phyloP scores from a whole-genome alignment of 495 filamentous ascomycete genomes.

The Penicillium chermesinum region DNA sequence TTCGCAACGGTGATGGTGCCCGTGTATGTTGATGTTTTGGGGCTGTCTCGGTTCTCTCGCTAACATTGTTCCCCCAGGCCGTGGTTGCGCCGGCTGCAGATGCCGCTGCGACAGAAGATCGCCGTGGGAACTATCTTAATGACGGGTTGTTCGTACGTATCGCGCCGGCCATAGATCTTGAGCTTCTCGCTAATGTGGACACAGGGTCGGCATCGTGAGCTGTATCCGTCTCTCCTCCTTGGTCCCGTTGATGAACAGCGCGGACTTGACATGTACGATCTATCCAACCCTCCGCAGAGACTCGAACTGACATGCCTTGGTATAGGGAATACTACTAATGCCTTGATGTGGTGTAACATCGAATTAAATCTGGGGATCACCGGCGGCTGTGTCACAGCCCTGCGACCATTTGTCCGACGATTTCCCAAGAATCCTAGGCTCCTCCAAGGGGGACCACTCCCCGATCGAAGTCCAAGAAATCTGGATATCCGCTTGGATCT shows the following conservation, averaged over 20 bases:
- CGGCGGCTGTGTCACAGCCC: constrained; percentile 31
- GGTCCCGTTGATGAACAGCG: constrained; percentile 17
- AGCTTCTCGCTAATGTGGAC: background rate
- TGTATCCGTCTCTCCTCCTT: constrained; percentile 28
- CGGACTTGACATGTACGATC: constrained; percentile 26
- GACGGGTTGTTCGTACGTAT: constrained; percentile 29
- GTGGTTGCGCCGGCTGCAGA: constrained; percentile 31
- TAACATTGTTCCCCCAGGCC: constrained; percentile 15
- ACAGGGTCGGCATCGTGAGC: constrained; percentile 31
- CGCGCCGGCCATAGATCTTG: background rate
- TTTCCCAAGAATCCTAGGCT: constrained; percentile 32
- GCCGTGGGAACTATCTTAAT: constrained; percentile 23
- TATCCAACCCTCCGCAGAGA: background rate
- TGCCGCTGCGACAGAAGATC: constrained; percentile 28
- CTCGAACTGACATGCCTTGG: background rate
- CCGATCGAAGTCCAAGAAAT: constrained; percentile 18
- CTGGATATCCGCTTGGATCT: constrained; percentile 22
- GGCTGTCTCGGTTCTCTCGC: background rate
- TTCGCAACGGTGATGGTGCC: constrained; percentile 35
- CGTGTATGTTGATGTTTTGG: constrained; percentile 20
- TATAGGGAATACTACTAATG: constrained; percentile 26
- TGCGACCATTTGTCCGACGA: constrained; percentile 29
- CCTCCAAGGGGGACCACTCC: constrained; percentile 11
- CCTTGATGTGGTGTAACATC: constrained; percentile 29
- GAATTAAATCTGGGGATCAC: constrained; percentile 34